Evolutionary conservation across 495 filamentous ascomycete genomes (phyloP).

Genomic region (Glonium stellatum): DNA sequence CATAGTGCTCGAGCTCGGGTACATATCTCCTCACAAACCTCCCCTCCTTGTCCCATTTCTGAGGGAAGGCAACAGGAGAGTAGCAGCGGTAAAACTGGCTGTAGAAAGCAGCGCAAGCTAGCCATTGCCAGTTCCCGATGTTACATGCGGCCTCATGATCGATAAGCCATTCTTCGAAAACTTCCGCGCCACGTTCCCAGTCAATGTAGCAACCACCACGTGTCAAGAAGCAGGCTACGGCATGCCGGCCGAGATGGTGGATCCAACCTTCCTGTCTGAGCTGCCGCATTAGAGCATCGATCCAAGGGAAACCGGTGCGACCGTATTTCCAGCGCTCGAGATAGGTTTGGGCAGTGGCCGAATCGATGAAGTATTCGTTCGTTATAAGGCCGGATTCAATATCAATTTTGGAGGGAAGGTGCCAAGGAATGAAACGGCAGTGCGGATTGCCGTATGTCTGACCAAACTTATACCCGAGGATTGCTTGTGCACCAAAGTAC

Average conservation of each 20-base stretch:
- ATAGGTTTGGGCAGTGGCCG: slow-evolving; percentile 49
- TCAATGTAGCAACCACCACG: slow-evolving; percentile 64
- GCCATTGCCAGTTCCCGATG: slow-evolving; percentile 68
- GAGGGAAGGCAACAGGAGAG: slow-evolving; percentile 56
- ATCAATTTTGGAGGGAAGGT: slow-evolving; percentile 51
- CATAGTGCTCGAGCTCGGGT: slow-evolving; percentile 52
- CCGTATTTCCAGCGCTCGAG: slow-evolving; percentile 60
- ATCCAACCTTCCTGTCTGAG: slow-evolving; percentile 65
- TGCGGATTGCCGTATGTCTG: slow-evolving; percentile 53
- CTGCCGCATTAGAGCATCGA: slow-evolving; percentile 70
- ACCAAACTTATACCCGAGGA: slow-evolving; percentile 50
- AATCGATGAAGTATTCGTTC: slow-evolving; percentile 51
- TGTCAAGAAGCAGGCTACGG: slow-evolving; percentile 66
- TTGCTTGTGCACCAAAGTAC: slow-evolving; percentile 68
- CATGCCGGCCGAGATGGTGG: slow-evolving; percentile 64
- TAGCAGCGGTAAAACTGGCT: slow-evolving; percentile 61
- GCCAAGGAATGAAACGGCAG: slow-evolving; percentile 64
- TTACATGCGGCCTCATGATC: slow-evolving; percentile 67
- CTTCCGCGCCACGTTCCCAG: slow-evolving; percentile 67
- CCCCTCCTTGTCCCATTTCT: slow-evolving; percentile 61
- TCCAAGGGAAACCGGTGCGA: slow-evolving; percentile 63
- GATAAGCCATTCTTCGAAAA: slow-evolving; percentile 67
- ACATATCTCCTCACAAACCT: slow-evolving; percentile 53
- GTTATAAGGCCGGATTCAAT: slow-evolving; percentile 38
- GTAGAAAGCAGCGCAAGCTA: slow-evolving; percentile 65